Percentiles rank a stretch among this genome's conserved stretches.
Conservation (phyloP, 2,329 filamentous ascomycete genomes). For the Sporothrix globosa region DNA sequence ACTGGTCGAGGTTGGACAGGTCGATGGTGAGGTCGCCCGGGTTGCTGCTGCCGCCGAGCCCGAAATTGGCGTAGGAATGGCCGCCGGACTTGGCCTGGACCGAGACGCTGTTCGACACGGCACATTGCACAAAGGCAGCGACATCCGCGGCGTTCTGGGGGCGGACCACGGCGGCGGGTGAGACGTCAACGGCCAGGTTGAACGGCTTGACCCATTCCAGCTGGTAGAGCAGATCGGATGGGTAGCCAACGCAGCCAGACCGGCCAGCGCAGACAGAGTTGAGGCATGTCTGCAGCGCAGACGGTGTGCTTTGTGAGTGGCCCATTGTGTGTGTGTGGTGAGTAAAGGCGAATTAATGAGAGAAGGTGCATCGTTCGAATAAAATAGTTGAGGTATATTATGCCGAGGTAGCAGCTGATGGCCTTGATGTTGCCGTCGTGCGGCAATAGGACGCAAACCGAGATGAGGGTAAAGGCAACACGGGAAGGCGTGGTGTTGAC, state of each 20-base stretch:
- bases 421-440: background rate
- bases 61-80: slow-evolving; percentile 60
- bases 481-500: background rate
- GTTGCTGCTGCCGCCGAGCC: slow-evolving; percentile 53
- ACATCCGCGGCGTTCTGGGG: slow-evolving; percentile 59
- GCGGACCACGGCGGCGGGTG: slow-evolving; percentile 59
- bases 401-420: background rate
- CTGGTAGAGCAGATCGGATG: slow-evolving; percentile 51
- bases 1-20: slow-evolving; percentile 55
- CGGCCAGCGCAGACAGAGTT: slow-evolving; percentile 52
- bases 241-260: slow-evolving; percentile 52
- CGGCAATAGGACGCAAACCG: background rate
- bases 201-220: slow-evolving; percentile 56
- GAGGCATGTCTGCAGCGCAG: slow-evolving; percentile 46
- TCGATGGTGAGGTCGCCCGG: slow-evolving; percentile 59
- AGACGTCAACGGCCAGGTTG: slow-evolving; percentile 53
- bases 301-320: slow-evolving; percentile 25
- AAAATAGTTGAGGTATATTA: no score
- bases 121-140: slow-evolving; percentile 61
- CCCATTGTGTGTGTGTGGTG: slow-evolving; percentile 9
- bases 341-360: background rate
- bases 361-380: background rate
- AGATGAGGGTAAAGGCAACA: background rate
- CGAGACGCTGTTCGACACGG: slow-evolving; percentile 52
- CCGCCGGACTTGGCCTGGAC: slow-evolving; percentile 67